Percentiles rank a stretch among this genome's conserved stretches.
These are phyloP conservation scores for Aurantiochytrium sp. DNA, from an alignment of 108 stramenopile species.

Conservation along the genomic window DNA sequence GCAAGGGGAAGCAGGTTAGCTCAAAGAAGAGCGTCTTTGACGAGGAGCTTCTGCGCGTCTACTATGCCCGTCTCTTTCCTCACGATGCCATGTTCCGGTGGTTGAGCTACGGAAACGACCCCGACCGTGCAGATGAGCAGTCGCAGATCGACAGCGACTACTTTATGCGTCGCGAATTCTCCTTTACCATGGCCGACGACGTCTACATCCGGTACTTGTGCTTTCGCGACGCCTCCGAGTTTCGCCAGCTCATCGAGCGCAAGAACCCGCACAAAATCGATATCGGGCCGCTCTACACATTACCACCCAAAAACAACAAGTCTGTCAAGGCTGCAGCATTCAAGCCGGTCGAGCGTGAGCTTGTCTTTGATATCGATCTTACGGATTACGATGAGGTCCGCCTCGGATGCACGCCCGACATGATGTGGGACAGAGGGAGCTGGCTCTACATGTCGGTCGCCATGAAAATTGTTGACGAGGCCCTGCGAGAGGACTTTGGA, in stretches of 20 bases:
- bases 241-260: slow-evolving; percentile 59
- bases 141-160: slow-evolving; percentile 23
- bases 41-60: slow-evolving; percentile 78
- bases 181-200: slow-evolving; percentile 91
- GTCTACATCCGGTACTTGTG: slow-evolving; percentile 89
- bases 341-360: slow-evolving; percentile 78
- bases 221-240: slow-evolving; percentile 66
- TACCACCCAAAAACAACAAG: slow-evolving; percentile 68
- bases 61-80: slow-evolving; percentile 78
- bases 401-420: slow-evolving; percentile 69
- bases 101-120: slow-evolving; percentile 56
- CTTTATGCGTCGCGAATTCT: slow-evolving; percentile 78
- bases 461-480: slow-evolving; percentile 72
- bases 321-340: slow-evolving; percentile 62
- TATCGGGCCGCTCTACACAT: slow-evolving; percentile 95
- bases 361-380: slow-evolving; percentile 98
- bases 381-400: slow-evolving; percentile 98
- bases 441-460: slow-evolving; percentile 98
- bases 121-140: background rate
- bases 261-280: slow-evolving; percentile 96
- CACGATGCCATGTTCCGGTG: slow-evolving; percentile 65
- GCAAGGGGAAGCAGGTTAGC: background rate
- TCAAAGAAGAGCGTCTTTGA: slow-evolving; percentile 44
- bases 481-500: slow-evolving; percentile 80
- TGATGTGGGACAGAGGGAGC: slow-evolving; percentile 50